Evolutionary conservation across 208 protist genomes (phyloP).

Genomic region (Crithidia bombi): DNA sequence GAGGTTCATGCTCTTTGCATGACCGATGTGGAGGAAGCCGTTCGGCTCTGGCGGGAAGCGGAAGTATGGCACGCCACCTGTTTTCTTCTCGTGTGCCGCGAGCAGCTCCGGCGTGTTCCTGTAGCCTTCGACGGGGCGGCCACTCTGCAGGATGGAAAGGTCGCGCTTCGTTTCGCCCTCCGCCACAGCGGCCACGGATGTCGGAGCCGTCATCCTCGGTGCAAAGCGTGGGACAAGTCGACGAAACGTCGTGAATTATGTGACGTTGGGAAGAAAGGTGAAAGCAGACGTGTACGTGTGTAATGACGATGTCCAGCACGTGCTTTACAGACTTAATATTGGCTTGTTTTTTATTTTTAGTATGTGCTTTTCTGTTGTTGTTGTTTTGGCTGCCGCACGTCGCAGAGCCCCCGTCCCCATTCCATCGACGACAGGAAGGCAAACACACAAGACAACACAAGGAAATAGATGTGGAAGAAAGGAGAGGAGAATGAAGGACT

Average conservation of each 20-base stretch:
- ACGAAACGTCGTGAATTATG: conserved; percentile 45
- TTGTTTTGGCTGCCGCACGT: too few species aligned
- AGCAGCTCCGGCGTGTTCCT: conserved; percentile 76
- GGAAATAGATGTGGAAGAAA: too few species aligned
- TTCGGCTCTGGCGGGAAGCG: conserved; percentile 97
- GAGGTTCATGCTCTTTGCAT: conserved; percentile 99
- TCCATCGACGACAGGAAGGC: neutral
- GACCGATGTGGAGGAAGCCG: conserved; percentile 99
- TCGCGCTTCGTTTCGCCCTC: conserved; percentile 75
- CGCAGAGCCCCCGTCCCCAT: neutral
- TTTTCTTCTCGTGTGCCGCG: conserved; percentile 60
- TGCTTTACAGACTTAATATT: too few species aligned
- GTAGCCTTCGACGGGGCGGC: conserved; percentile 81
- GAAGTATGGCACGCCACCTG: conserved; percentile 85
- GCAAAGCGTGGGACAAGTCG: conserved; percentile 27
- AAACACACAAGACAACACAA: too few species aligned
- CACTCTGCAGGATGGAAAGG: conserved; percentile 76
- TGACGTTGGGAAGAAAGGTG: neutral
- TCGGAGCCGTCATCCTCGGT: conserved; percentile 44
- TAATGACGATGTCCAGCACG: too few species aligned
- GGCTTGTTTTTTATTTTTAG: too few species aligned
- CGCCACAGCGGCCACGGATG: conserved; percentile 28
- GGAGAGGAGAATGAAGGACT: too few species aligned
- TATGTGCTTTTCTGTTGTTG: too few species aligned
- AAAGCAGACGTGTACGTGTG: neutral